phyloP scores from a whole-genome alignment of 2,329 filamentous ascomycete genomes.

The Colletotrichum sp. region DNA sequence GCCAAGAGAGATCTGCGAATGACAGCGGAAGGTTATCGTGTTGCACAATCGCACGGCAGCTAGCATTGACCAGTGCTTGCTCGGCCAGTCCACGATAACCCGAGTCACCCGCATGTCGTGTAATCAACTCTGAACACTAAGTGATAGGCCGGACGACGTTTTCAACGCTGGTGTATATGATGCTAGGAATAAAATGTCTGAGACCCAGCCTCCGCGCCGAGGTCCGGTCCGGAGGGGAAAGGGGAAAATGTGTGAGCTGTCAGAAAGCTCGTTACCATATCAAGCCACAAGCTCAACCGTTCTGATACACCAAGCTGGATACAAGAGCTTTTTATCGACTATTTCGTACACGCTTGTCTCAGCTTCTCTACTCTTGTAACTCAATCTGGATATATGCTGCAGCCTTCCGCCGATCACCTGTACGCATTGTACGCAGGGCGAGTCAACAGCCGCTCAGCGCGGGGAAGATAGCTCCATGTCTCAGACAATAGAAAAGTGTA shows the following conservation, averaged over 20 bases:
- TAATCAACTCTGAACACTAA: neutral
- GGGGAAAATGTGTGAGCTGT: neutral
- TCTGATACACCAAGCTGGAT: neutral
- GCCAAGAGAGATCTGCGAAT: neutral
- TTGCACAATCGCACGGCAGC: neutral
- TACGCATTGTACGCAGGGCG: neutral
- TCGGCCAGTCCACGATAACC: neutral
- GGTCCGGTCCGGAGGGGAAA: neutral
- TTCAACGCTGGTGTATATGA: neutral
- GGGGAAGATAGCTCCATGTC: neutral
- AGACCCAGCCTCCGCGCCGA: neutral
- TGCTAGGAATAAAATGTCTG: neutral
- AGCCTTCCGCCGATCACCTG: neutral
- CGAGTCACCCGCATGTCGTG: neutral
- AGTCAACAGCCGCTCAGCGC: neutral
- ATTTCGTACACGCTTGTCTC: neutral
- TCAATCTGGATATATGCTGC: neutral
- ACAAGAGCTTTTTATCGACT: neutral
- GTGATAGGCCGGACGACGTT: neutral
- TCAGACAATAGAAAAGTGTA: neutral
- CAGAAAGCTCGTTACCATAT: neutral
- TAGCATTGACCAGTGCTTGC: neutral
- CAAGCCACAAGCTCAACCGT: neutral
- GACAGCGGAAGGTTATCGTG: neutral
- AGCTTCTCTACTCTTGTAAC: neutral